Percentiles rank a stretch among this genome's conserved stretches.
Evolutionary conservation across 2,329 filamentous ascomycete species (phyloP).

Genomic region (Fusarium graminum): DNA sequence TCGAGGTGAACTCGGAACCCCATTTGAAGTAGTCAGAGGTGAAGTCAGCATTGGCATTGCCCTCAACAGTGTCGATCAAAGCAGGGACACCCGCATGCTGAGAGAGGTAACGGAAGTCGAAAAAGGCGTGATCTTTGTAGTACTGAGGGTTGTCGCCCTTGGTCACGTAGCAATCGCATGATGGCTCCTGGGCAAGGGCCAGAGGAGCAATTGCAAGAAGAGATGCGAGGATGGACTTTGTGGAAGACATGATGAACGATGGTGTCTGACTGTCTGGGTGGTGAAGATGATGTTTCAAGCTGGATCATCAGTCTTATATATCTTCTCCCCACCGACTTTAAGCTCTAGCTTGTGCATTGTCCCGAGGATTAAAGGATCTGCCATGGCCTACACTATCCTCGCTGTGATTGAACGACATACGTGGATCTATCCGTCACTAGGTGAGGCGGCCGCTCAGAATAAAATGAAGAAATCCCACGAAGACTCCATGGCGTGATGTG

Average conservation of each 20-base stretch:
- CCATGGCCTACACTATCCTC: background rate
- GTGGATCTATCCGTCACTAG: background rate
- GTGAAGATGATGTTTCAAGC: background rate
- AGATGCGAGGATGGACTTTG: slow-evolving; percentile 40
- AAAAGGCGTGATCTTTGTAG: slow-evolving; percentile 48
- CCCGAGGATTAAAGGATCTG: background rate
- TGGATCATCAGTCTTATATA: slow-evolving; percentile 10
- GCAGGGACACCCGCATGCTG: slow-evolving; percentile 50
- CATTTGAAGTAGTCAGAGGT: slow-evolving; percentile 55
- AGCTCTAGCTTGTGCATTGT: slow-evolving; percentile 1
- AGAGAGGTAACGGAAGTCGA: slow-evolving; percentile 51
- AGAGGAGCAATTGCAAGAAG: slow-evolving; percentile 41
- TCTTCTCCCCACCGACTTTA: background rate
- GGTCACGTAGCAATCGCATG: slow-evolving; percentile 52
- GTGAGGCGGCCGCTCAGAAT: background rate
- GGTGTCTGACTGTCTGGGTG: background rate
- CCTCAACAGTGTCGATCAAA: slow-evolving; percentile 48
- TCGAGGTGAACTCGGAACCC: slow-evolving; percentile 49
- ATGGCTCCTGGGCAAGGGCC: slow-evolving; percentile 41
- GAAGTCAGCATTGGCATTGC: slow-evolving; percentile 50
- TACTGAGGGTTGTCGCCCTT: slow-evolving; percentile 45
- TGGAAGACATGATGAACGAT: slow-evolving; percentile 39
- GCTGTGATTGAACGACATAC: slow-evolving; percentile 25
- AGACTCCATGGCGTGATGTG: background rate
- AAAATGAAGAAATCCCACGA: slow-evolving; percentile 9